These are phyloP conservation scores for Eimeria falciformis DNA, from an alignment of 169 alveolate species.

Conservation along the genomic window DNA sequence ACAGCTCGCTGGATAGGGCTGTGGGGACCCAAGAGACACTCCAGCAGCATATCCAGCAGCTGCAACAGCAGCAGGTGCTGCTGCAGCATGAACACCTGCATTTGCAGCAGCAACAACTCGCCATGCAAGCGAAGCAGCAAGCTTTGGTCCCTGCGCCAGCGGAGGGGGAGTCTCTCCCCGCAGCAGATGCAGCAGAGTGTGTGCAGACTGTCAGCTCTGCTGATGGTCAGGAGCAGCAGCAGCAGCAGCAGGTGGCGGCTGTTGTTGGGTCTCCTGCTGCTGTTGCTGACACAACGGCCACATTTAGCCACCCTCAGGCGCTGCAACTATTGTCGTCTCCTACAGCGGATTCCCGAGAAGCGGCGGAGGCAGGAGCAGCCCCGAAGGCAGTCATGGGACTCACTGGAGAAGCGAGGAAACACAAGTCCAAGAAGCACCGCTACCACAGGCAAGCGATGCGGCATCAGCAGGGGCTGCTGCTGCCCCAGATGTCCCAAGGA, in stretches of 20 bases:
- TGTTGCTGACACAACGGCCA: conserved; percentile 14
- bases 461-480: conserved; percentile 3
- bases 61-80: conserved; percentile 63
- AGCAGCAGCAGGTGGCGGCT: conserved; percentile 25
- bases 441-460: conserved; percentile 17
- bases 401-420: conserved; percentile 7
- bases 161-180: not conserved
- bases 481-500: not conserved
- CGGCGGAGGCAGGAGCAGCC: conserved; percentile 13
- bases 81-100: conserved; percentile 66
- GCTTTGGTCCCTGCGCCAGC: conserved; percentile 47
- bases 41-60: conserved; percentile 69
- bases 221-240: conserved; percentile 30
- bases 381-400: conserved; percentile 18
- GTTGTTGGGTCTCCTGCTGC: conserved; percentile 15
- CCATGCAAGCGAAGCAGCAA: conserved; percentile 53
- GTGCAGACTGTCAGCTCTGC: not conserved
- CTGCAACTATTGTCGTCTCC: not conserved
- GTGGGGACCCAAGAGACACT: conserved; percentile 48
- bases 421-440: conserved; percentile 25
- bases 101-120: conserved; percentile 71
- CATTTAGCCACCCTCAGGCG: not conserved
- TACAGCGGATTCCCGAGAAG: not conserved
- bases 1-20: conserved; percentile 44
- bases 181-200: not conserved